A percentile compares a stretch with the other conserved stretches of the same genome.
Evolutionary conservation across 2,329 filamentous ascomycete genomes (phyloP).

Genomic region (Exserohilum turcica): DNA sequence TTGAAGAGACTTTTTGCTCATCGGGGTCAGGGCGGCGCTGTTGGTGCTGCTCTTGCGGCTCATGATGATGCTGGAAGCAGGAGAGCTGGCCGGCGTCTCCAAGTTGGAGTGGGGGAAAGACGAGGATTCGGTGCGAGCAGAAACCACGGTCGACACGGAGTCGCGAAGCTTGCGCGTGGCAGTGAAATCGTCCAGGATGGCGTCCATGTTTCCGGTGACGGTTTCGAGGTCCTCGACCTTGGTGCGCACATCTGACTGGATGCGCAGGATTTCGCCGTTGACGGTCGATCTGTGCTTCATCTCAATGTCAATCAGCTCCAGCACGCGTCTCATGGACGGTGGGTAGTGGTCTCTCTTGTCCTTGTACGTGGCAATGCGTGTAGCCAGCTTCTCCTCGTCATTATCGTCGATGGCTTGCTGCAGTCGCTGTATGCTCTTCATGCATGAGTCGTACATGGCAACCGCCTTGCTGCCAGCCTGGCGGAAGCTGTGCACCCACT

Average conservation of each 20-base stretch:
- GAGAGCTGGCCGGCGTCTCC: slow-evolving; percentile 66
- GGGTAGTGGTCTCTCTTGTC: slow-evolving; percentile 94
- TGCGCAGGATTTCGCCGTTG: slow-evolving; percentile 88
- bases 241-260: slow-evolving; percentile 84
- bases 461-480: slow-evolving; percentile 89
- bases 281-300: slow-evolving; percentile 93
- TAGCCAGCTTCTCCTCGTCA: slow-evolving; percentile 63
- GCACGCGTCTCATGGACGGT: slow-evolving; percentile 86
- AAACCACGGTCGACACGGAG: slow-evolving; percentile 90
- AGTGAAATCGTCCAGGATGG: slow-evolving; percentile 69
- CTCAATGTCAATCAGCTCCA: slow-evolving; percentile 94
- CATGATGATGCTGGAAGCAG: slow-evolving; percentile 67
- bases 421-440: slow-evolving; percentile 82
- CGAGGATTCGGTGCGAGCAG: slow-evolving; percentile 70
- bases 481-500: slow-evolving; percentile 94
- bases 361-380: slow-evolving; percentile 89
- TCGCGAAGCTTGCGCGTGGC: slow-evolving; percentile 80
- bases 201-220: slow-evolving; percentile 78
- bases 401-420: slow-evolving; percentile 77
- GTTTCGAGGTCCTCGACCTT: slow-evolving; percentile 78
- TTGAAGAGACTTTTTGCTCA: slow-evolving; percentile 53
- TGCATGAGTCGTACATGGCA: slow-evolving; percentile 96
- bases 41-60: slow-evolving; percentile 58
- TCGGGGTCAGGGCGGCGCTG: slow-evolving; percentile 52
- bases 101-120: slow-evolving; percentile 71